Base-by-base conservation (phyloP, 2,329 filamentous ascomycete species). In the Sporothrix curviconia region DNA sequence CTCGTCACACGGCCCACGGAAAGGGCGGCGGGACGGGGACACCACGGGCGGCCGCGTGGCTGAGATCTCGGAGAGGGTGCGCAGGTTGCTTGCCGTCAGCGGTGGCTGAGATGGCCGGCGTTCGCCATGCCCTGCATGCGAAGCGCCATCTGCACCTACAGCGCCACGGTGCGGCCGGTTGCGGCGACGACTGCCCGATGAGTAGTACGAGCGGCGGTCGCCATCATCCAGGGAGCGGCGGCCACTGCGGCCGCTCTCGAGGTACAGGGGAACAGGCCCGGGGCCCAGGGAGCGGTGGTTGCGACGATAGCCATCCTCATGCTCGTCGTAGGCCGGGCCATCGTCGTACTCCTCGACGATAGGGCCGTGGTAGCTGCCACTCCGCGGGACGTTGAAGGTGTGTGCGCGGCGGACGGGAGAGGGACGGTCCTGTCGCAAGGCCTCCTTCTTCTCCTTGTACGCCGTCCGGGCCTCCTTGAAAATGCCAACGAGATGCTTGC, bases 381-480 rank as follows among this genome's bases (percentile, higher is more conserved):
- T 65, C 2, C 43, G 56, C 64, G 60, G 57, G 46, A 69, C 68
- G 58, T 80, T 75, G 61, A 76, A 79, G 3, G 78, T 86, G 62
- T 85, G 80, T 56, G 86, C 78, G 66, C 86, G 84, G 66, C 84
- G 81, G 30, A 61, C 64, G 22, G 58, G 64, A 22, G 70, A 62
- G n/a, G 70, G 68, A 14, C 74, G 74, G 64, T 89, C 83, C 19
- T 86, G 83, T 69, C 84, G 85, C 65, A 96, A 80, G 64, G 91
- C 84, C 7, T 89, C 87, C 71, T 95, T 96, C 68, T 89, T 89
- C 67, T 95, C 90, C 58, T 86, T 81, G 73, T 97, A 97, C 59
- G 89, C 89, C 55, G 86, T 84, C 69, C 90, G 90, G 62, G 92
- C 92, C 69, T 96, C 91, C 70, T 90, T 95, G 79, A 95, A 95